Evolutionary conservation across 176 grass and related monocot genomes (phyloP).

Genomic region (Rhynchospora breviuscula): DNA sequence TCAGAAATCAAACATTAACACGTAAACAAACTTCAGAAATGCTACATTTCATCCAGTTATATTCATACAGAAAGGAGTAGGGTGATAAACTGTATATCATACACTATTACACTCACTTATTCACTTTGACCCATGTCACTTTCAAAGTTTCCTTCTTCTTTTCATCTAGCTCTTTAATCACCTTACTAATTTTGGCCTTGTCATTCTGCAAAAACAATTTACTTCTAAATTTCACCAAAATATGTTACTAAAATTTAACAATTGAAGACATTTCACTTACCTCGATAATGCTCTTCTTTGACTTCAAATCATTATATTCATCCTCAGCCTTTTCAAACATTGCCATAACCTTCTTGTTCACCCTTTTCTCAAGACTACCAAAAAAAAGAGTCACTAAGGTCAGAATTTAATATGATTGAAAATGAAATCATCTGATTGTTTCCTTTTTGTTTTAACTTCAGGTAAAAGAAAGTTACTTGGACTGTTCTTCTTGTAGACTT

Average conservation of each 20-base stretch:
- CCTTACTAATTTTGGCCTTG: conserved; percentile 80
- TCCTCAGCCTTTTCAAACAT: conserved; percentile 99
- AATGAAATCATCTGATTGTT: neutral
- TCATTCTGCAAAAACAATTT: conserved; percentile 59
- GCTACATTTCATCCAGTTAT: neutral
- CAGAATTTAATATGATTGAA: neutral
- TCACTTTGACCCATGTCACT: conserved; percentile 97
- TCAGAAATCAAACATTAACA: neutral
- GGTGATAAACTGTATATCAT: conserved; percentile 1
- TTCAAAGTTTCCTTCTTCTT: conserved; percentile 98
- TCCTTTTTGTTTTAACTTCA: neutral
- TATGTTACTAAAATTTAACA: neutral
- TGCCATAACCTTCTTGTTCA: conserved; percentile 98
- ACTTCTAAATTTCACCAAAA: neutral
- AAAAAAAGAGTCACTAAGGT: conserved; percentile 1
- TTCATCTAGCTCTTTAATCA: conserved; percentile 94
- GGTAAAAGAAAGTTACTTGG: conserved; percentile 38
- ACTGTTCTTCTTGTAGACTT: conserved; percentile 73
- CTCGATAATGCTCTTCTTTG: conserved; percentile 94
- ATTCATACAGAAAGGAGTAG: neutral
- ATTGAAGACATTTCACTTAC: conserved; percentile 25
- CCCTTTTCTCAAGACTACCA: conserved; percentile 94
- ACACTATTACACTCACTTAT: conserved; percentile 38
- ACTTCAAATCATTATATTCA: conserved; percentile 91
- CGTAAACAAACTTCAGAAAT: neutral